These are phyloP conservation scores for Annulohypoxylon stygium DNA, from an alignment of 495 filamentous ascomycete genomes.

Conservation along the genomic window DNA sequence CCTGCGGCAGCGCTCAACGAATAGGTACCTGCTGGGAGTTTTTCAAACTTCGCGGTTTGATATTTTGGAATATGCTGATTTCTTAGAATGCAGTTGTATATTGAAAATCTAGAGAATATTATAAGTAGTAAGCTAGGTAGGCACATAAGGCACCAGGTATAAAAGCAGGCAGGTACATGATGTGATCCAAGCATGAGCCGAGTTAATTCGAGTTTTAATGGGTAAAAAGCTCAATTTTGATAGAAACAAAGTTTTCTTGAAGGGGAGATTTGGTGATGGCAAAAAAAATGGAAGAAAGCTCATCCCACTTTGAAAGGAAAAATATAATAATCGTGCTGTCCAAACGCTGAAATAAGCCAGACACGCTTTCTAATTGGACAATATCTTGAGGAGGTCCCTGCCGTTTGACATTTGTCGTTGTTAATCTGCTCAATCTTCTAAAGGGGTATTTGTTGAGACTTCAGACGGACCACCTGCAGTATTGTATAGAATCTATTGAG, in stretches of 20 bases:
- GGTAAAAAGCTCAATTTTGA: background rate
- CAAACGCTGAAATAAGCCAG: background rate
- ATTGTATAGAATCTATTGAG: background rate
- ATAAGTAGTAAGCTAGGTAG: background rate
- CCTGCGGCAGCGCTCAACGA: no score
- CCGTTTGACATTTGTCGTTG: background rate
- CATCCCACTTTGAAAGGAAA: background rate
- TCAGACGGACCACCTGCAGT: background rate
- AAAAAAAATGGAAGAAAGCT: background rate
- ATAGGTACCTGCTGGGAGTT: background rate
- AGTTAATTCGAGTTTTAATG: background rate
- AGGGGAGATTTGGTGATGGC: background rate
- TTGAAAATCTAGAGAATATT: background rate
- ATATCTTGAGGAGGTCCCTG: background rate
- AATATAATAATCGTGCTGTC: background rate
- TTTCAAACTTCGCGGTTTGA: background rate
- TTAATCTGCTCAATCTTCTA: background rate
- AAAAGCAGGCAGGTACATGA: background rate
- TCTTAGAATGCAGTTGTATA: background rate
- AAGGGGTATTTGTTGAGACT: background rate
- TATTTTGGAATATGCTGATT: background rate
- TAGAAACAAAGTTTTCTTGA: background rate
- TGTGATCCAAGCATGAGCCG: background rate
- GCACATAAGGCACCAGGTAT: background rate
- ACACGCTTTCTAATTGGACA: background rate